Evolutionary conservation across 2,329 filamentous ascomycete genomes (phyloP).

Genomic region (Cylindrodendrum hubeiense): DNA sequence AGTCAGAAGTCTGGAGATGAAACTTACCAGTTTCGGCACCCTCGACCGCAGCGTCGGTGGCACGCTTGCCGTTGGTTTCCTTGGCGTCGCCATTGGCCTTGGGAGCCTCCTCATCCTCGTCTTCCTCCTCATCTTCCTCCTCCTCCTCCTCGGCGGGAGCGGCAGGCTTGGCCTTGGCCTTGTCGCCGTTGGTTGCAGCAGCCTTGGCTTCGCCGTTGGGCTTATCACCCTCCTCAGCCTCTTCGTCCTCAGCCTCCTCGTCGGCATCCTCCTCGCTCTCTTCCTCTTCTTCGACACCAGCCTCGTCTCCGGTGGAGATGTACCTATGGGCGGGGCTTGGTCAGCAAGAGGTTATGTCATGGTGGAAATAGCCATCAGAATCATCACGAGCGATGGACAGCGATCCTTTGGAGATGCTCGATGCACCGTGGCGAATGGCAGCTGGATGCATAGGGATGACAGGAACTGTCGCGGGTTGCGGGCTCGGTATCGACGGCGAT

Average conservation of each 20-base stretch:
- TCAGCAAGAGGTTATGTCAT: conserved; percentile 30
- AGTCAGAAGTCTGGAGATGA: too few relatives aligned
- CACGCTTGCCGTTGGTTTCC: conserved; percentile 32
- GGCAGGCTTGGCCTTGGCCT: not conserved
- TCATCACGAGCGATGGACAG: conserved; percentile 3
- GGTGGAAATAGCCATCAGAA: not conserved
- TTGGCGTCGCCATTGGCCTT: conserved; percentile 44
- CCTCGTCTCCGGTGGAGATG: conserved; percentile 49
- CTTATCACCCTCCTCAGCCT: conserved; percentile 50
- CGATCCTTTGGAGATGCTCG: not conserved
- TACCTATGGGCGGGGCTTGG: conserved; percentile 45
- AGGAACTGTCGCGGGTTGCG: not conserved
- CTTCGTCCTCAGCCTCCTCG: conserved; percentile 53
- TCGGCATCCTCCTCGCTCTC: conserved; percentile 56
- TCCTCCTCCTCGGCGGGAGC: conserved; percentile 50
- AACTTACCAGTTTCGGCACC: conserved; percentile 15
- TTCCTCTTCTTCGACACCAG: conserved; percentile 49
- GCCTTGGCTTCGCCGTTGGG: conserved; percentile 50
- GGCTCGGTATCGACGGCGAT: conserved; percentile 5
- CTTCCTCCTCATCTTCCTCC: conserved; percentile 50
- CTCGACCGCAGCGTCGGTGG: conserved; percentile 15
- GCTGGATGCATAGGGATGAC: not conserved
- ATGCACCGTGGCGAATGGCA: not conserved
- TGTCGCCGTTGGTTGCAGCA: conserved; percentile 46
- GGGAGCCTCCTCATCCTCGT: conserved; percentile 45